phyloP scores from a whole-genome alignment of 768 basidiomycete genomes.

The Amanita exitialis region DNA sequence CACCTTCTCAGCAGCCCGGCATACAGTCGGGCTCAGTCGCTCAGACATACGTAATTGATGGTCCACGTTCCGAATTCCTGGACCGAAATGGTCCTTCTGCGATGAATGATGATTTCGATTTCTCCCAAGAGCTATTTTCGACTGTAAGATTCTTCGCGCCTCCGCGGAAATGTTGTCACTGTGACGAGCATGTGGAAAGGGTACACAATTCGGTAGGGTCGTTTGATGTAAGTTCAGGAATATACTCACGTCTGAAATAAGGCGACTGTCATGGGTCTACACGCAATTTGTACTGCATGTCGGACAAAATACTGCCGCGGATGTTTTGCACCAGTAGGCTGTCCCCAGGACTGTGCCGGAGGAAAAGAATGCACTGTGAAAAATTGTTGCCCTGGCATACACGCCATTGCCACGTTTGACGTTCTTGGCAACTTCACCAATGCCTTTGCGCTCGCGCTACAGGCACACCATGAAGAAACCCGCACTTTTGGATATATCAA shows the following conservation, averaged over 20 bases:
- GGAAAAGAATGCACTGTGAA: conserved; percentile 18
- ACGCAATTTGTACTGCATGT: conserved; percentile 19
- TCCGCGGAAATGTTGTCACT: conserved; percentile 3
- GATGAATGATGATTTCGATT: neutral
- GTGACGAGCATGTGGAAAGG: conserved; percentile 1
- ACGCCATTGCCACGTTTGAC: conserved; percentile 23
- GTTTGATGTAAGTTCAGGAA: neutral
- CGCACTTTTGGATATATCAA: conserved; percentile 9
- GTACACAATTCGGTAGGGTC: neutral
- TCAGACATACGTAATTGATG: neutral
- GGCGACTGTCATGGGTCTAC: conserved; percentile 11
- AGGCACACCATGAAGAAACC: conserved; percentile 5
- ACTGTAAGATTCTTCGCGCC: conserved; percentile 5
- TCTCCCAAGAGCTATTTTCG: conserved; percentile 3
- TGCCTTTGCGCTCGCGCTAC: conserved; percentile 16
- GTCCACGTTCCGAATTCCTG: neutral
- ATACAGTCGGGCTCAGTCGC: neutral
- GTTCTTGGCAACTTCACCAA: conserved; percentile 22
- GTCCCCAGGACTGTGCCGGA: conserved; percentile 16
- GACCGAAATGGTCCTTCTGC: neutral
- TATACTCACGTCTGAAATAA: neutral
- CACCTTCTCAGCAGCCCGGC: neutral
- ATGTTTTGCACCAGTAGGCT: conserved; percentile 17
- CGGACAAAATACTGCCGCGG: conserved; percentile 22
- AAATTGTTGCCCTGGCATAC: conserved; percentile 20